Conservation (phyloP, 352 stramenopile species). For the Blastocystis sp. region DNA sequence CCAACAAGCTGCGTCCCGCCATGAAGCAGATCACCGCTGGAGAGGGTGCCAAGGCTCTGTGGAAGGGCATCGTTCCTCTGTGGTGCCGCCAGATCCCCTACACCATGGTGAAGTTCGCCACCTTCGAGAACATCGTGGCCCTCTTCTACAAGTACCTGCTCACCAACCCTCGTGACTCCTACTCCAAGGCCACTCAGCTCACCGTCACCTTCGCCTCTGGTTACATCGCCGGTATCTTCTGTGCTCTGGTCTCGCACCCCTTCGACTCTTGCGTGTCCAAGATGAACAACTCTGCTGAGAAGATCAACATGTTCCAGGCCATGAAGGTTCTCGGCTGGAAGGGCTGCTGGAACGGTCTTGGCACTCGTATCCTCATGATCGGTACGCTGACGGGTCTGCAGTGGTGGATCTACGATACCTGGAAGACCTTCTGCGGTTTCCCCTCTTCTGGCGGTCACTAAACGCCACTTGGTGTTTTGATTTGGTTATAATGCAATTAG, state of each 20-base stretch:
- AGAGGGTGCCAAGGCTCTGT: constrained; percentile 72
- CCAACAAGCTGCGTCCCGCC: constrained; percentile 81
- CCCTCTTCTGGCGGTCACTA: constrained; percentile 80
- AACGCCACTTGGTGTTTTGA: not conserved
- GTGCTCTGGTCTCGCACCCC: constrained; percentile 96
- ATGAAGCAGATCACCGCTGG: constrained; percentile 81
- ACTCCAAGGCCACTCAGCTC: constrained; percentile 88
- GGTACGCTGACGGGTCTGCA: constrained; percentile 89
- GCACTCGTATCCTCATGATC: constrained; percentile 90
- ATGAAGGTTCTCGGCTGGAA: constrained; percentile 78
- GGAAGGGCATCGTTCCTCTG: constrained; percentile 79
- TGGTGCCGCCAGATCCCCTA: constrained; percentile 89
- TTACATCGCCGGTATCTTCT: constrained; percentile 97
- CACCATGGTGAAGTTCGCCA: constrained; percentile 99
- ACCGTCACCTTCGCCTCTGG: constrained; percentile 92
- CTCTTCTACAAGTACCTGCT: constrained; percentile 74
- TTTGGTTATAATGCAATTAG: too few species aligned
- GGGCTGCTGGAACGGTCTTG: constrained; percentile 77
- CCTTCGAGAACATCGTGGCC: constrained; percentile 80
- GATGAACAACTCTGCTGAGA: constrained; percentile 86
- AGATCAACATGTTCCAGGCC: constrained; percentile 79
- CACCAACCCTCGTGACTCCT: constrained; percentile 84
- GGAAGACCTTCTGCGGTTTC: constrained; percentile 87
- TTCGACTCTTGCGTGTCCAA: constrained; percentile 97
- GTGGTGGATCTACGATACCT: constrained; percentile 94